These are phyloP conservation scores for Cordyceps javanica DNA, from an alignment of 2,329 filamentous ascomycete genomes.

Conservation along the genomic window DNA sequence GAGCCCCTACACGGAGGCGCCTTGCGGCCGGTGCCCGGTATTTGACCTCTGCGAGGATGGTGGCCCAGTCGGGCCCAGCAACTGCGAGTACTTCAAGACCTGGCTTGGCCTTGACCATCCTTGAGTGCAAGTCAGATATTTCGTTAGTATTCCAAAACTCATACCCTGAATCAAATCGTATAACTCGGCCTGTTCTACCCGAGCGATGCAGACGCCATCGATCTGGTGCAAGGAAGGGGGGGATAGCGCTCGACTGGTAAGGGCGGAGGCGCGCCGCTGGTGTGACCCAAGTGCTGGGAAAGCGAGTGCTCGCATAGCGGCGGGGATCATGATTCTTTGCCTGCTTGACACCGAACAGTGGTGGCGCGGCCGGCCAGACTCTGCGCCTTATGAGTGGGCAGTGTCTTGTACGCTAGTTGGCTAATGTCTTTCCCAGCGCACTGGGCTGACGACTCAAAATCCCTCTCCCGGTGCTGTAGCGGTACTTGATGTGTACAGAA, in stretches of 20 bases:
- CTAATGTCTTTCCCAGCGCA: too few species aligned
- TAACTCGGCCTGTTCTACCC: neutral
- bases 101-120: slow-evolving; percentile 59
- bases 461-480: too few species aligned
- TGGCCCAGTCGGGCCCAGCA: slow-evolving; percentile 81
- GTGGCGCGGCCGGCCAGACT: too few species aligned
- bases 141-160: neutral
- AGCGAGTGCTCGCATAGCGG: too few species aligned
- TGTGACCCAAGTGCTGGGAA: too few species aligned
- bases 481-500: too few species aligned
- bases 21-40: slow-evolving; percentile 87
- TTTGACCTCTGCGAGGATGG: slow-evolving; percentile 89
- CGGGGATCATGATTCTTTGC: too few species aligned
- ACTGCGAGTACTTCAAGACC: slow-evolving; percentile 83
- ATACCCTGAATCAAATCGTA: neutral
- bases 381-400: too few species aligned
- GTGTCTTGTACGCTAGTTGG: too few species aligned
- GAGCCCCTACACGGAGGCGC: slow-evolving; percentile 80
- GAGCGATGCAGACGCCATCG: neutral
- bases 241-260: neutral
- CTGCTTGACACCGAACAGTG: too few species aligned
- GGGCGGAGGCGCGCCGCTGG: too few species aligned
- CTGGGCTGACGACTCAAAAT: too few species aligned
- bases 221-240: neutral
- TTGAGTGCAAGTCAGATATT: neutral